A percentile compares a stretch with the other conserved stretches of the same genome.
Conservation (phyloP, 345 rosid species). For the Arabidopsis thaliana region TAIR10.1 NC_003070.9:22485501-22486000, state of each 20-base stretch:
- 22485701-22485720: slow-evolving; percentile 93
- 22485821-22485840: slow-evolving; percentile 18
- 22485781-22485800: slow-evolving; percentile 4
- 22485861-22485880: slow-evolving; percentile 13
- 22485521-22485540: slow-evolving; percentile 90
- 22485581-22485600: slow-evolving; percentile 70
- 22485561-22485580: slow-evolving; percentile 78
- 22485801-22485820: neutral
- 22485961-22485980: neutral
- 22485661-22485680: slow-evolving; percentile 78
- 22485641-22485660: slow-evolving; percentile 88
- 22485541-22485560: slow-evolving; percentile 72
- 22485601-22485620: slow-evolving; percentile 80
- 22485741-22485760: slow-evolving; percentile 55
- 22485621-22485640: slow-evolving; percentile 93
- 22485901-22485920: slow-evolving; percentile 29
- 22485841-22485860: slow-evolving; percentile 25
- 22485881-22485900: slow-evolving; percentile 23
- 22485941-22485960: neutral
- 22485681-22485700: slow-evolving; percentile 86
- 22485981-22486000: neutral
- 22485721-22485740: slow-evolving; percentile 99
- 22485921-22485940: slow-evolving; percentile 5
- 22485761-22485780: slow-evolving; percentile 24
- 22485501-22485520: slow-evolving; percentile 88